Percentiles rank a stretch among this genome's conserved stretches.
phyloP scores from a whole-genome alignment of 78 protist genomes.

The Cavenderia fasciculata region DNA sequence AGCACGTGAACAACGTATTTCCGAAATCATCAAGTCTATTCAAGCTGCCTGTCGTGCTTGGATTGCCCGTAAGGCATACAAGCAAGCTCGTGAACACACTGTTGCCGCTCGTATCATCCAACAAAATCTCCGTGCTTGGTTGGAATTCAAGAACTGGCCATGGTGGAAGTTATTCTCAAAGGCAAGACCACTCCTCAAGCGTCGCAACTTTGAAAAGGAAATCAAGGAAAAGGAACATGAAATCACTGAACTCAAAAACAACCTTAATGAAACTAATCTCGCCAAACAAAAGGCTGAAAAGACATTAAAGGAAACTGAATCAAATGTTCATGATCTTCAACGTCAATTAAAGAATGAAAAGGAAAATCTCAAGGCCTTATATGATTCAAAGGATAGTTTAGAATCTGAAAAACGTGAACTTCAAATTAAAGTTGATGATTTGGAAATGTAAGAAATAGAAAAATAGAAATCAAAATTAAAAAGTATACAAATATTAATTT shows the following conservation, averaged over 20 bases:
- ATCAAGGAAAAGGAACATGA: conserved; percentile 80
- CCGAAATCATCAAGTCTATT: conserved; percentile 75
- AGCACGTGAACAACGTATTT: conserved; percentile 86
- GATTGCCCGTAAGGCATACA: conserved; percentile 86
- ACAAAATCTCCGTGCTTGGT: conserved; percentile 85
- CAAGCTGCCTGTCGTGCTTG: conserved; percentile 89
- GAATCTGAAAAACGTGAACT: conserved; percentile 79
- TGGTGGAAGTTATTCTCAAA: conserved; percentile 87
- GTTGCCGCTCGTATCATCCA: conserved; percentile 87
- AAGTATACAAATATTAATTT: too few relatives aligned
- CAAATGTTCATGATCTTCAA: conserved; percentile 57
- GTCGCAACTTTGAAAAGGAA: conserved; percentile 84
- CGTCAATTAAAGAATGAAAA: conserved; percentile 67
- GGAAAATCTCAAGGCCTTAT: conserved; percentile 64
- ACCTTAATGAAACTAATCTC: conserved; percentile 4
- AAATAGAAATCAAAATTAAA: too few relatives aligned
- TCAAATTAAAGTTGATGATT: conserved; percentile 51
- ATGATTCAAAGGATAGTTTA: conserved; percentile 55
- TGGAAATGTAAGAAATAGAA: too few relatives aligned
- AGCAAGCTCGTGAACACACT: conserved; percentile 84
- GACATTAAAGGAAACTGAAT: conserved; percentile 66
- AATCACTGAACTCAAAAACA: conserved; percentile 40
- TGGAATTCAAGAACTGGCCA: conserved; percentile 85
- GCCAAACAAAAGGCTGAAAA: conserved; percentile 46
- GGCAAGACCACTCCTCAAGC: conserved; percentile 81